Evolutionary conservation across 164 flowering plant genomes (phyloP).

Genomic region (Liriodendron chinense): DNA sequence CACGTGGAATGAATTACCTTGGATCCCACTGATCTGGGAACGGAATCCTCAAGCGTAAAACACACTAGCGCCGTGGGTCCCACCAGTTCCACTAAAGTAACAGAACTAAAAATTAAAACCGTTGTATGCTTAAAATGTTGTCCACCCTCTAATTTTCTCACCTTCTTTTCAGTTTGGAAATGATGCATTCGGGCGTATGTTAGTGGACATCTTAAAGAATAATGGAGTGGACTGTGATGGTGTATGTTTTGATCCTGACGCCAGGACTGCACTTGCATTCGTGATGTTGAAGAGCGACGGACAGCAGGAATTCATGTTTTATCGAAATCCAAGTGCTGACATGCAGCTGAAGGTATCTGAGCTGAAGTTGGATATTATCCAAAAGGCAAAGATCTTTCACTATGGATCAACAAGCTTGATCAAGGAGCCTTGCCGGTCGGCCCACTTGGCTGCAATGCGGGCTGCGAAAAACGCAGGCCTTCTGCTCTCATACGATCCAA

Average conservation of each 20-base stretch:
- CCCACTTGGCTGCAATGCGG: constrained; percentile 75
- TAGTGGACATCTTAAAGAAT: constrained; percentile 47
- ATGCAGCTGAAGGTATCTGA: constrained; percentile 60
- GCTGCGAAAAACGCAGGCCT: constrained; percentile 61
- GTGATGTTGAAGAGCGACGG: constrained; percentile 56
- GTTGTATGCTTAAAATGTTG: neutral
- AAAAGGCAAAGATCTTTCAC: constrained; percentile 54
- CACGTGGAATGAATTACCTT: too few relatives aligned
- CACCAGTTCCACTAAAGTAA: too few relatives aligned
- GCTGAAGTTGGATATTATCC: constrained; percentile 50
- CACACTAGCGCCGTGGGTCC: too few relatives aligned
- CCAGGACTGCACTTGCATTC: constrained; percentile 70
- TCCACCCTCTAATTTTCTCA: too few relatives aligned
- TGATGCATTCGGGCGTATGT: constrained; percentile 75
- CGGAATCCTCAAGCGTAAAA: too few relatives aligned
- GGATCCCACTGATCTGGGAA: too few relatives aligned
- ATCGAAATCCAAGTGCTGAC: constrained; percentile 75
- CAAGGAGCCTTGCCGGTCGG: constrained; percentile 68
- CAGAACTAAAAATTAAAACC: neutral
- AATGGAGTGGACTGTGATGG: constrained; percentile 54
- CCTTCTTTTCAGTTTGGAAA: constrained; percentile 42
- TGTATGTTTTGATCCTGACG: constrained; percentile 45
- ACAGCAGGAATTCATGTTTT: constrained; percentile 77
- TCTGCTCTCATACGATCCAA: constrained; percentile 75
- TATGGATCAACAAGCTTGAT: constrained; percentile 81